Evolutionary conservation across 768 basidiomycete genomes (phyloP).

Genomic region (Dacryopinax spathularia): DNA sequence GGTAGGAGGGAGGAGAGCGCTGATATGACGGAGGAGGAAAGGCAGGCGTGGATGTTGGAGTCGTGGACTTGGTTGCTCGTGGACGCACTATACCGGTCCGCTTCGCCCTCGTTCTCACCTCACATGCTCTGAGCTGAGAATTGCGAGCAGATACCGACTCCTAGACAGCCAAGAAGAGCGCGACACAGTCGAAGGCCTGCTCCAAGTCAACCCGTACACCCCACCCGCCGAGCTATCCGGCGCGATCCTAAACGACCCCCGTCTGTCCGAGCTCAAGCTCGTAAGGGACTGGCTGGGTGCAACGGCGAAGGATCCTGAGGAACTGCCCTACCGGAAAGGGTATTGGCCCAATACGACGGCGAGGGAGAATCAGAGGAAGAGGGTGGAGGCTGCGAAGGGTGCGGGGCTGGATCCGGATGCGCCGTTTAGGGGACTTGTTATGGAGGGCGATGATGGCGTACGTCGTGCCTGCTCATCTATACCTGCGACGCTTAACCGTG

Average conservation of each 20-base stretch:
- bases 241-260: conserved; percentile 50
- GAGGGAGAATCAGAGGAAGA: conserved; percentile 47
- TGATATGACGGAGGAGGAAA: neutral
- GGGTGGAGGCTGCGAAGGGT: conserved; percentile 35
- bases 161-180: conserved; percentile 48
- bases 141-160: conserved; percentile 26
- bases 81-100: conserved; percentile 18
- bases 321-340: conserved; percentile 61
- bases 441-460: conserved; percentile 70
- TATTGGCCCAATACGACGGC: conserved; percentile 65
- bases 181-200: conserved; percentile 40
- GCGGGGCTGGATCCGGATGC: conserved; percentile 66
- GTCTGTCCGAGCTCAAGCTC: conserved; percentile 61
- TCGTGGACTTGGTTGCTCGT: conserved; percentile 20
- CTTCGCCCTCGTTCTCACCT: neutral
- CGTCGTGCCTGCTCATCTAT: conserved; percentile 18
- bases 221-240: conserved; percentile 62
- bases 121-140: neutral
- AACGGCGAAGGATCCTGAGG: conserved; percentile 43
- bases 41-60: conserved; percentile 14
- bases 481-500: neutral
- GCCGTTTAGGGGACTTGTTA: conserved; percentile 41
- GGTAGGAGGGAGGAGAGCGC: neutral
- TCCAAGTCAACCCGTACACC: conserved; percentile 65
- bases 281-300: conserved; percentile 85